Conservation (phyloP, 163 green algal species). For the Chlamydomonas reinhardtii region DNA sequence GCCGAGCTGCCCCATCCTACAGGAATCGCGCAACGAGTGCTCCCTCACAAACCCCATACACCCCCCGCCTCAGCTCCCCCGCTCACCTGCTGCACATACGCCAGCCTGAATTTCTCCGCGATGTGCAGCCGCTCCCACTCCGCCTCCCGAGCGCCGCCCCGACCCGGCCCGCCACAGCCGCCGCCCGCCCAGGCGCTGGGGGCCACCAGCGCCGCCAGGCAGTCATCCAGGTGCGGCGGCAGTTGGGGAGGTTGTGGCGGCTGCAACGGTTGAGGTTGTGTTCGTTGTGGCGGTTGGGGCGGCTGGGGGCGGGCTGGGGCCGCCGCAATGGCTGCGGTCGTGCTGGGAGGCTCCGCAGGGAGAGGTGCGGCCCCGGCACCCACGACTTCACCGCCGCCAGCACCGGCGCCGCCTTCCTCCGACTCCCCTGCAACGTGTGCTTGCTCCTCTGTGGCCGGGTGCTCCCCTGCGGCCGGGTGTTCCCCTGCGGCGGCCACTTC, state of each 20-base stretch:
- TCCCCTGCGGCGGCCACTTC: no score
- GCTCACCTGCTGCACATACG: conserved; percentile 41
- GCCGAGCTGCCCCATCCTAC: no score
- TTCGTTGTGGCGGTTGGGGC: background rate
- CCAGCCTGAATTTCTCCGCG: conserved; percentile 38
- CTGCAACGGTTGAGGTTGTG: background rate
- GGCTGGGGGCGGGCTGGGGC: background rate
- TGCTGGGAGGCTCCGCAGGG: no score
- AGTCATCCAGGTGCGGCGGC: conserved; percentile 32
- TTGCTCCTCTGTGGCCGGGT: background rate
- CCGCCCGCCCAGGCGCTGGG: conserved; percentile 1
- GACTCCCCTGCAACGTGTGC: background rate
- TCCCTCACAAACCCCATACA: no score
- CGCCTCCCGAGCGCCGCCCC: background rate
- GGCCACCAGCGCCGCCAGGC: conserved; percentile 24
- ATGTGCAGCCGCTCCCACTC: conserved; percentile 33
- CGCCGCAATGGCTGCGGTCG: background rate
- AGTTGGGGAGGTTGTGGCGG: background rate
- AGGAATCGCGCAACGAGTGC: no score
- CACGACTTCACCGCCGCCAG: no score
- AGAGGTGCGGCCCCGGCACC: background rate
- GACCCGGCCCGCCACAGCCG: background rate
- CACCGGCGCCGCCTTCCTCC: background rate
- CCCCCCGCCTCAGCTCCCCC: no score
- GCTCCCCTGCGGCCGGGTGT: background rate